Base-by-base conservation (phyloP, 2,329 filamentous ascomycete species). In the Chrysosporium queenslandicum region DNA sequence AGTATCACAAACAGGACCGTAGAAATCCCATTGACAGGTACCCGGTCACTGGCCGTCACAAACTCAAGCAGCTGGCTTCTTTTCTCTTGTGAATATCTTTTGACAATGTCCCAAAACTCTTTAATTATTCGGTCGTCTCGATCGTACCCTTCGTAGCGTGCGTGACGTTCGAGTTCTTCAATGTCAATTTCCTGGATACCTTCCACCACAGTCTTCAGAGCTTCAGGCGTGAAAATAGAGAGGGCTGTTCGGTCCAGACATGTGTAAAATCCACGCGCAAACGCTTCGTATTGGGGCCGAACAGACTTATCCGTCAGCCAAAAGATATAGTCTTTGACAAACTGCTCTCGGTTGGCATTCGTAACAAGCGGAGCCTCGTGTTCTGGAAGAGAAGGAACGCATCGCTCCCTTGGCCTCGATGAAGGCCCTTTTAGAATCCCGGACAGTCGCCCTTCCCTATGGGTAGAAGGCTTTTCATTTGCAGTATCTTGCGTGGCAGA, bases 41-140 rank as follows among this genome's bases (percentile, higher is more conserved):
- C 80, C 1, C 92, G 79, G 63, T 96, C 90, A 60, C 84, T 91
- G 0, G 91, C 91, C 12, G 92, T 98, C 27, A 98, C 90, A 63
- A 98, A 98, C 66, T 96, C 89, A 29, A 98, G 75, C 30, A 98
- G 71, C 61, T 80, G 81, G 49, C 82, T 79, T 68, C 85, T 85
- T 74, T 90, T 85, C 41, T 78, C 74, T 14, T 83, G 76, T 8
- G 69, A 60, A 51, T 71, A 74, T 14, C 76, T 63, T 80, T 92
- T 32, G 66, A 95, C 85, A 6, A 96, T 77, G 11, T 76, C 76
- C 92, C 92, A 98, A 66, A 98, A 97, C 59, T 86, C 80, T 21
- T 74, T 72, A 39, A 98, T 81, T 0, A 84, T 80, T 12, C 74
- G 79, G 58, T 92, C 83, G 0, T 73, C 74, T 0, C 81, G 73